phyloP scores from a whole-genome alignment of 257 asterid genomes.

The Linaria vulgaris region DNA sequence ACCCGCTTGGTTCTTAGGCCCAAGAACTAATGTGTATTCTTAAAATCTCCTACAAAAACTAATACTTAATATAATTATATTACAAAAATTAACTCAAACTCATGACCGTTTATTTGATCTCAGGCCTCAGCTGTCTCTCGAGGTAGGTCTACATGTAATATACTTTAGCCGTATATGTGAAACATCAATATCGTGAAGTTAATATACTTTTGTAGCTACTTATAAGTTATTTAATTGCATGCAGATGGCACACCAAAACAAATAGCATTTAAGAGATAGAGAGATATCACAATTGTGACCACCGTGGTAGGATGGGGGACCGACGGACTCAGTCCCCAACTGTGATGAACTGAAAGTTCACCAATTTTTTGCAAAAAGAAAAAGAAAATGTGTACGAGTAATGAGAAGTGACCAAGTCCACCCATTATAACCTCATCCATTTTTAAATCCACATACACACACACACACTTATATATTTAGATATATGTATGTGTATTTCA shows the following conservation, averaged over 20 bases:
- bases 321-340: not conserved
- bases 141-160: too few relatives aligned
- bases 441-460: too few relatives aligned
- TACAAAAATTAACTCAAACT: not conserved
- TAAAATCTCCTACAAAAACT: too few relatives aligned
- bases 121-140: too few relatives aligned
- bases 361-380: conserved; percentile 11
- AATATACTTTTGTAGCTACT: too few relatives aligned
- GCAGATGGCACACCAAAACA: too few relatives aligned
- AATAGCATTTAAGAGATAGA: not conserved
- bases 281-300: not conserved
- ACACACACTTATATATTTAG: too few relatives aligned
- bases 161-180: not conserved
- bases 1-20: not conserved
- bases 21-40: not conserved
- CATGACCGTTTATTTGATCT: not conserved
- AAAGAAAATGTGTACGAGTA: conserved; percentile 7
- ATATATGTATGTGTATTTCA: not conserved
- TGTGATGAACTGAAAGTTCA: conserved; percentile 11
- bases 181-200: too few relatives aligned
- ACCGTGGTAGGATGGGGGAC: conserved; percentile 10
- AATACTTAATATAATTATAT: not conserved
- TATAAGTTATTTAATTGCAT: too few relatives aligned
- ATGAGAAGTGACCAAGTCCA: conserved; percentile 21
- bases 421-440: not conserved